A percentile compares a stretch with the other conserved stretches of the same genome.
These are phyloP conservation scores for Termitomyces bulborhizus DNA, from an alignment of 768 basidiomycete species.

Conservation along the genomic window DNA sequence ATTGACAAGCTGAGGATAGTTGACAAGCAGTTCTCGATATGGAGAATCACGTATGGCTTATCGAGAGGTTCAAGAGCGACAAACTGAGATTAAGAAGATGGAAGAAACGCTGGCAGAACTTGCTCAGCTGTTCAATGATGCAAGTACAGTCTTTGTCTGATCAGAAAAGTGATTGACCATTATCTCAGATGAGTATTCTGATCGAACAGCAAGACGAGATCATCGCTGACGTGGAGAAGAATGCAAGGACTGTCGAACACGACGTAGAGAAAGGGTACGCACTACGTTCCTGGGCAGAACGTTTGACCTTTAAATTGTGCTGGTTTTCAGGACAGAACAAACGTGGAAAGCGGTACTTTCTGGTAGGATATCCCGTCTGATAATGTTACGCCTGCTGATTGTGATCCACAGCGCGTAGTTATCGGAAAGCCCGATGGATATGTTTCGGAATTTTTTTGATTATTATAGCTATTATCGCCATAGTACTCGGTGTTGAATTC, in stretches of 20 bases:
- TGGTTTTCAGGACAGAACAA: constrained; percentile 42
- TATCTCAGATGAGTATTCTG: constrained; percentile 63
- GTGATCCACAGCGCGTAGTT: constrained; percentile 42
- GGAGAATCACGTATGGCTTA: constrained; percentile 78
- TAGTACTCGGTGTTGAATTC: constrained; percentile 49
- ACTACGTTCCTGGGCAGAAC: background rate
- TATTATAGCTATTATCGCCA: constrained; percentile 49
- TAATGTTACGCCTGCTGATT: background rate
- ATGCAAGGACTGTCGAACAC: constrained; percentile 54
- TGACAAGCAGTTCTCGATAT: constrained; percentile 74
- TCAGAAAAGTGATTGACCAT: background rate
- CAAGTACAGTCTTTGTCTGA: constrained; percentile 22
- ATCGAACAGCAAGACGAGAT: constrained; percentile 78
- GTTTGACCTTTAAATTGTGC: background rate
- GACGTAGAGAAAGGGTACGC: constrained; percentile 71
- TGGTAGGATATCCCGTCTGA: constrained; percentile 22
- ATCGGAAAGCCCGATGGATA: constrained; percentile 81
- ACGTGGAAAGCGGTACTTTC: constrained; percentile 63
- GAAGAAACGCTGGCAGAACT: constrained; percentile 86
- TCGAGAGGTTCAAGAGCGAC: constrained; percentile 84
- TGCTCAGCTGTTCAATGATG: constrained; percentile 83
- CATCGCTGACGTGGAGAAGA: constrained; percentile 56
- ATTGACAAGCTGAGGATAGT: constrained; percentile 29
- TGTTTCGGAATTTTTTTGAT: constrained; percentile 65
- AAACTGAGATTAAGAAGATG: constrained; percentile 79